phyloP scores from a whole-genome alignment of 2,329 filamentous ascomycete species.

The Pseudocercospora eumusae region DNA sequence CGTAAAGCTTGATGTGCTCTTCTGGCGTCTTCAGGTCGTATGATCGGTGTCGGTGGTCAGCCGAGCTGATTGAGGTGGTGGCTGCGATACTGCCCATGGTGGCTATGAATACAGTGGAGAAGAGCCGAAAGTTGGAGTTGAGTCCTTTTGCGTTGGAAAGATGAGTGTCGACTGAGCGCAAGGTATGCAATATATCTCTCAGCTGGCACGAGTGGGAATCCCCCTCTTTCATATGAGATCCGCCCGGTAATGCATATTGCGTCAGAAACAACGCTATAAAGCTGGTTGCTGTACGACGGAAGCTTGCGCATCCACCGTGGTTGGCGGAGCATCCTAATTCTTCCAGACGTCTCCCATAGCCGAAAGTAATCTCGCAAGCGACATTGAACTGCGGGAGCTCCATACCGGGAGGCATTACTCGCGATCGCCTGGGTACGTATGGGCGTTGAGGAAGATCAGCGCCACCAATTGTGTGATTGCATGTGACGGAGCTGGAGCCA shows the following conservation, averaged over 20 bases:
- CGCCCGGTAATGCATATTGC: constrained; percentile 5
- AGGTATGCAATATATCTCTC: neutral
- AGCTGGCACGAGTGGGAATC: constrained; percentile 5
- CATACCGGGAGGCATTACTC: constrained; percentile 8
- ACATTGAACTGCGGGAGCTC: constrained; percentile 4
- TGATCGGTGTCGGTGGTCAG: constrained; percentile 6
- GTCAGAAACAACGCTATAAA: constrained; percentile 10
- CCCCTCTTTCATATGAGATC: constrained; percentile 11
- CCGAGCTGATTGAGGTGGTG: neutral
- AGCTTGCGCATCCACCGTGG: constrained; percentile 11
- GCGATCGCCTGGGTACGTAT: constrained; percentile 9
- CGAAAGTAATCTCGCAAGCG: constrained; percentile 10
- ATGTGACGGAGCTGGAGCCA: constrained; percentile 1
- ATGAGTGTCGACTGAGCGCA: neutral
- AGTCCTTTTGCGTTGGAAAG: neutral
- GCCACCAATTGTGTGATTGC: constrained; percentile 8
- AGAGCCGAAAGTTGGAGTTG: neutral
- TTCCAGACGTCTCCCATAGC: neutral
- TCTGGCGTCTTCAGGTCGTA: constrained; percentile 8
- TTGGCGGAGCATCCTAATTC: constrained; percentile 1
- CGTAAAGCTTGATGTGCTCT: constrained; percentile 40
- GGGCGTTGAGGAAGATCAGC: constrained; percentile 8
- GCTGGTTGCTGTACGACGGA: constrained; percentile 11
- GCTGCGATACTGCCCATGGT: constrained; percentile 10
- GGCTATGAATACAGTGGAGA: constrained; percentile 3